Evolutionary conservation across 495 filamentous ascomycete species (phyloP), one percentile per base, ranked within the genome.

Genomic region (Hamigera avellanea): DNA sequence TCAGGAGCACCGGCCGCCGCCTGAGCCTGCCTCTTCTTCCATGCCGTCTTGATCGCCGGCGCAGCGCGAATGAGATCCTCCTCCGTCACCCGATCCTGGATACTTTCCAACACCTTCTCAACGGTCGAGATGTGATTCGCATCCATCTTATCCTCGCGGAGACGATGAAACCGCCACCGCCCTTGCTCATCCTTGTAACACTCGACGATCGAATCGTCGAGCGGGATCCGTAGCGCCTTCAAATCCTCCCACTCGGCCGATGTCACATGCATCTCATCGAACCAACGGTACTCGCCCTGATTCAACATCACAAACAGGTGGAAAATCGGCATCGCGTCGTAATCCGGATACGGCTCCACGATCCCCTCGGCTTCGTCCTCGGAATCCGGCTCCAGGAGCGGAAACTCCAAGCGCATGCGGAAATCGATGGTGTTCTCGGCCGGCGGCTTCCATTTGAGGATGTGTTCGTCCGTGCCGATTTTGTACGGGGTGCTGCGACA

Each of bases 391-490:
- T 86, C 73, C 25, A 83, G 61, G 0, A 67, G 36, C 0, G 83
- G 85, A 50, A 93, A 96, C 26, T 75, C 67, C 16, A 98, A 70
- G 23, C 67, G 65, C 48, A 95, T 70, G 30, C 80, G 70, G 54
- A 95, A 95, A 53, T 98, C 91, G 41, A 98, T 72, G 1, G 85
- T 87, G 58, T 98, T 98, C 48, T 98, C 91, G 17, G 79, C 60
- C 3, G 80, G 80, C 1, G 88, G 84, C 53, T 98, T 98, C 91
- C 91, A 98, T 59, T 98, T 98, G 15, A 98, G 67, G 43, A 95
- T 95, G 49, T 89, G 80, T 27, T 74, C 72, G 55, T 98, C 91
- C 6, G 91, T 96, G 44, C 91, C 91, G 37, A 79, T 80, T 44
- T 76, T 75, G 64, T 98, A 98, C 1, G 81, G 75, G 19, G 79